Conservation (phyloP, 352 stramenopile species). For the Globisporangium irregulare region DNA sequence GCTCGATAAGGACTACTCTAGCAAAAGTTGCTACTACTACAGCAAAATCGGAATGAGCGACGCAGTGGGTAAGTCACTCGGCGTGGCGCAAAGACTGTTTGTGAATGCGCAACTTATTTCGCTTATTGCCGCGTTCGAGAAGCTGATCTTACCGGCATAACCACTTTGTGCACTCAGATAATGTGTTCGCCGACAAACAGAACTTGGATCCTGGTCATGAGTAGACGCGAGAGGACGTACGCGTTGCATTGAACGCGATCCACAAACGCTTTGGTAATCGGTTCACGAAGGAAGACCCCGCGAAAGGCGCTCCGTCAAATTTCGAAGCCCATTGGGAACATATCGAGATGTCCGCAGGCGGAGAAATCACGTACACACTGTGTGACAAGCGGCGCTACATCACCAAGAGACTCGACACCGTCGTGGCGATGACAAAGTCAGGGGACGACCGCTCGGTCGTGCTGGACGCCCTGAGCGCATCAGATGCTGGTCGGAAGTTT, state of each 20-base stretch:
- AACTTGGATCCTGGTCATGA: neutral
- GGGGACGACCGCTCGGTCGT: neutral
- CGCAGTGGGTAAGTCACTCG: no score
- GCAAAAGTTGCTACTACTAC: no score
- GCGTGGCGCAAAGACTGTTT: neutral
- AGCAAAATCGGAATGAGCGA: no score
- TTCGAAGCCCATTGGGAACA: constrained; percentile 9
- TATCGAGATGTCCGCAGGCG: neutral
- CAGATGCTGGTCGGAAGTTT: neutral
- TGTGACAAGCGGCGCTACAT: neutral
- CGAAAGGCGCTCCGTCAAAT: neutral
- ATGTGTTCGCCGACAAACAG: neutral
- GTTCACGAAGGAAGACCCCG: neutral
- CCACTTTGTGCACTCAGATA: no score
- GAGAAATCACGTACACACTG: neutral
- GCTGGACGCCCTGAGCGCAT: neutral
- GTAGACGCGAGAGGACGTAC: constrained; percentile 8
- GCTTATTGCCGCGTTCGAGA: neutral
- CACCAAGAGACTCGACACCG: neutral
- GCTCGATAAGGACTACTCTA: neutral
- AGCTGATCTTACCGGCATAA: no score
- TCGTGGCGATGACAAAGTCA: neutral
- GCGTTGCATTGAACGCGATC: constrained; percentile 3
- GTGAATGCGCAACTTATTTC: neutral
- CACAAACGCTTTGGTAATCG: neutral